A percentile compares a stretch with the other conserved stretches of the same genome.
Evolutionary conservation across 768 basidiomycete species (phyloP).

Genomic region (Strobilomyces dryophilus): DNA sequence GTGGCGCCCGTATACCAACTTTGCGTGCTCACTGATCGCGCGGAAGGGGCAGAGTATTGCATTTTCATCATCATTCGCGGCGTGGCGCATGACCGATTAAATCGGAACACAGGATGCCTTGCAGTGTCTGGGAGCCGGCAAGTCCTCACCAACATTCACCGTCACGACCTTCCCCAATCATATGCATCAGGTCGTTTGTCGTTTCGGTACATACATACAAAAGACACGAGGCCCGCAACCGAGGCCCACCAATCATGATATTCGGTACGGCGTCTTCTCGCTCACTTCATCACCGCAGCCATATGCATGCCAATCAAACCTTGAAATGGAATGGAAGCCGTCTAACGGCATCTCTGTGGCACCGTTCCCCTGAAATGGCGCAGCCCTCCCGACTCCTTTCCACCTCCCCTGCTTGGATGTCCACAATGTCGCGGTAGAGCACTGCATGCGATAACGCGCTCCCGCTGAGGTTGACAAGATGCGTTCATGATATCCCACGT

Average conservation of each 20-base stretch:
- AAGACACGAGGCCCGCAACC: slow-evolving; percentile 5
- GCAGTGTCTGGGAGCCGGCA: neutral
- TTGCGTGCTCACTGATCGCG: slow-evolving; percentile 44
- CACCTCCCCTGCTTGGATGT: neutral
- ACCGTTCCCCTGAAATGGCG: neutral
- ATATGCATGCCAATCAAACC: slow-evolving; percentile 20
- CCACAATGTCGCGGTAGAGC: neutral
- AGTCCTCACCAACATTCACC: neutral
- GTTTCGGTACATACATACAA: neutral
- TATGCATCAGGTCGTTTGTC: neutral
- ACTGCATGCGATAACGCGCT: neutral
- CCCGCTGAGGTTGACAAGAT: neutral
- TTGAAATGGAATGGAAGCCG: slow-evolving; percentile 23
- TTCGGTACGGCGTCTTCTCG: neutral
- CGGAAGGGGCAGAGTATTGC: slow-evolving; percentile 26
- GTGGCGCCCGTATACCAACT: slow-evolving; percentile 26
- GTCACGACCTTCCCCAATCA: neutral
- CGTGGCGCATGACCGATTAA: neutral
- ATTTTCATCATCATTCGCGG: neutral
- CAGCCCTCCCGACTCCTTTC: neutral
- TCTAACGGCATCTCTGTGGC: slow-evolving; percentile 7
- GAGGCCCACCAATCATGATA: slow-evolving; percentile 8
- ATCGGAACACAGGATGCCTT: neutral
- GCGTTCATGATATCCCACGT: neutral
- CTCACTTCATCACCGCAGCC: slow-evolving; percentile 20